A percentile compares a stretch with the other conserved stretches of the same genome.
Conservation (phyloP, 148 eudicot genomes). For the Pharnaceum exiguum region DNA sequence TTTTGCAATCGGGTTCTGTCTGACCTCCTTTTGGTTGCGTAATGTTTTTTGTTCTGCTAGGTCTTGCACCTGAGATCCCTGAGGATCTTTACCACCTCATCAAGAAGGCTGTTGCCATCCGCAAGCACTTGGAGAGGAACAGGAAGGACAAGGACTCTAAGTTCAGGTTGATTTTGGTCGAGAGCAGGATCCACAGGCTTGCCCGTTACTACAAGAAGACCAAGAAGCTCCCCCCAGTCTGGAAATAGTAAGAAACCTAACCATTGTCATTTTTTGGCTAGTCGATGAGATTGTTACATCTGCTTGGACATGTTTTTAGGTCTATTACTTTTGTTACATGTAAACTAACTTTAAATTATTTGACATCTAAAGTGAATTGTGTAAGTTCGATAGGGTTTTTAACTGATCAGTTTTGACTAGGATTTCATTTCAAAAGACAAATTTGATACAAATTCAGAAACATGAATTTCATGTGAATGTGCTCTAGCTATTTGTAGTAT, state of each 20-base stretch:
- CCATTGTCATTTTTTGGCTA: neutral
- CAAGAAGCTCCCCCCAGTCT: conserved; percentile 39
- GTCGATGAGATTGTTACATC: neutral
- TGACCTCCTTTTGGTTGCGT: no score
- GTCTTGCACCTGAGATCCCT: conserved; percentile 32
- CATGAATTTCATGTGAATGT: no score
- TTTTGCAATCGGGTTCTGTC: no score
- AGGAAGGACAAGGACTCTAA: conserved; percentile 34
- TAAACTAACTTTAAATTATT: no score
- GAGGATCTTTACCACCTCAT: conserved; percentile 32
- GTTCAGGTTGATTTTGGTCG: conserved; percentile 32
- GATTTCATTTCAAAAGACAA: no score
- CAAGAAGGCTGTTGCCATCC: conserved; percentile 36
- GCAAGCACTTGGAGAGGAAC: conserved; percentile 38
- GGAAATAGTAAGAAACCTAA: conserved; percentile 26
- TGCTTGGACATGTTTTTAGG: neutral
- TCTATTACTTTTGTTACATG: neutral
- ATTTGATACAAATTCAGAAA: no score
- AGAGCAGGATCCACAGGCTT: conserved; percentile 36
- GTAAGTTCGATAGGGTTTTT: no score
- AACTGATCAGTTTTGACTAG: no score
- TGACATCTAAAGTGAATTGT: no score
- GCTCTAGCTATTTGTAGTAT: no score
- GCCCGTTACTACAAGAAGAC: conserved; percentile 39
- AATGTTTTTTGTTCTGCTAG: no score